phyloP scores from a whole-genome alignment of 805 yeast genomes.

The Myxozyma lipomycoides region DNA sequence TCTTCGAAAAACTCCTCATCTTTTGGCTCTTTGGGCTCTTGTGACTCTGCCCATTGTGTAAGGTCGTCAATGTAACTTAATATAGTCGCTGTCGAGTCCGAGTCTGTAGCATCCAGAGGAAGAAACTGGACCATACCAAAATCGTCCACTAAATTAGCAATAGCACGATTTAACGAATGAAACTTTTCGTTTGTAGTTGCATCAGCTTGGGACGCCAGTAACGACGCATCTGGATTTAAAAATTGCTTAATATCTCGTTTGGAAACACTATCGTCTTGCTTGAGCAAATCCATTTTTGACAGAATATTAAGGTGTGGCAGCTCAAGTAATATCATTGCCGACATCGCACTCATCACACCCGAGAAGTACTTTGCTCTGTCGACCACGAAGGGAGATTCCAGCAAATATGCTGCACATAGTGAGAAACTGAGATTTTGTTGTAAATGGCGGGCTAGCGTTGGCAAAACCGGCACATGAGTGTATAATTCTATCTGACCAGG shows the following conservation, averaged over 20 bases:
- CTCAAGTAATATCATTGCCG: conserved; percentile 93
- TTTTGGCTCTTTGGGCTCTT: conserved; percentile 94
- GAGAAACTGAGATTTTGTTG: conserved; percentile 75
- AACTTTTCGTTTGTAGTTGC: conserved; percentile 58
- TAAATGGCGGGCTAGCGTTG: conserved; percentile 81
- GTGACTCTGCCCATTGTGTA: conserved; percentile 95
- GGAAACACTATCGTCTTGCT: conserved; percentile 51
- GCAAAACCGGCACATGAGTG: conserved; percentile 90
- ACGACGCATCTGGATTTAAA: conserved; percentile 85
- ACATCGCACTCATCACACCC: conserved; percentile 95
- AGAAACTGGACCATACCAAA: conserved; percentile 98
- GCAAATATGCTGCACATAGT: conserved; percentile 84
- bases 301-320: conserved; percentile 90
- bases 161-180: conserved; percentile 67
- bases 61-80: conserved; percentile 91
- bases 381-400: conserved; percentile 91
- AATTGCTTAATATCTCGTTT: conserved; percentile 75
- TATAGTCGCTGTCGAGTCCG: conserved; percentile 74
- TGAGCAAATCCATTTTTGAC: conserved; percentile 81
- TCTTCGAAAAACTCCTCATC: conserved; percentile 56
- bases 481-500: conserved; percentile 96
- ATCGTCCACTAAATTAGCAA: conserved; percentile 89
- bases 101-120: conserved; percentile 76
- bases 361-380: conserved; percentile 90
- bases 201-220: conserved; percentile 53